Base-by-base conservation (phyloP, 2,329 filamentous ascomycete species). In the Cercospora sp. region DNA sequence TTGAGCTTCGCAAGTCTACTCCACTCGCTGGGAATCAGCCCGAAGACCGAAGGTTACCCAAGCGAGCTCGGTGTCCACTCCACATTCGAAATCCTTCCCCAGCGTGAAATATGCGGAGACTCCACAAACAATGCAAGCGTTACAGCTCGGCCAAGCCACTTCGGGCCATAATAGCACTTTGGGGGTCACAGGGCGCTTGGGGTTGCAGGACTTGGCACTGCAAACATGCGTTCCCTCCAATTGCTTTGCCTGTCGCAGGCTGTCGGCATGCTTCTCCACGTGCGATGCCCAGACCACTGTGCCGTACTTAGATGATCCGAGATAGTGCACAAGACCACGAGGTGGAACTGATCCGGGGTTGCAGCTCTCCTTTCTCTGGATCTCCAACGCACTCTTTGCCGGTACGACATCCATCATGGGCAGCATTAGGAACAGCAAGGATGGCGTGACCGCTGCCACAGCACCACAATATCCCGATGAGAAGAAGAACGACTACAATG, bases 141-240 rank as follows among this genome's bases (percentile, higher is more conserved):
- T 64, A 45, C 51, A 64, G 51, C 51, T 31, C 18, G 36, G 20
- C 51, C 33, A 58, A 64, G 62, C 62, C 33, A 58, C 26, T 64
- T 64, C 51, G 53, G 62, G 33, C 31, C 51, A 64, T 58, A n/a
- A 53, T 40, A 53, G 18, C 53, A 28, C 36, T 64, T 64, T 64
- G 62, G 51, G 62, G 62, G 62, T 59, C 62, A 64, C 62, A 30
- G 33, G 31, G 62, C 26, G 48, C 23, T 51, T 58, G 28, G 51
- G 62, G 62, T 31, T 58, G 53, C 61, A 64, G 36, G 48, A 42
- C 61, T 57, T 58, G 33, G 23, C 62, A 23, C 31, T 64, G 62
- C 62, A 58, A 59, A 26, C 51, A 64, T 30, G 28, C n/a, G 18
- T 57, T 67, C 69, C 67, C 67, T 60, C 70, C 69, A 72, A 71